Base-by-base conservation (phyloP, 1,284 basidiomycete genomes). In the Abortiporus biennis region DNA sequence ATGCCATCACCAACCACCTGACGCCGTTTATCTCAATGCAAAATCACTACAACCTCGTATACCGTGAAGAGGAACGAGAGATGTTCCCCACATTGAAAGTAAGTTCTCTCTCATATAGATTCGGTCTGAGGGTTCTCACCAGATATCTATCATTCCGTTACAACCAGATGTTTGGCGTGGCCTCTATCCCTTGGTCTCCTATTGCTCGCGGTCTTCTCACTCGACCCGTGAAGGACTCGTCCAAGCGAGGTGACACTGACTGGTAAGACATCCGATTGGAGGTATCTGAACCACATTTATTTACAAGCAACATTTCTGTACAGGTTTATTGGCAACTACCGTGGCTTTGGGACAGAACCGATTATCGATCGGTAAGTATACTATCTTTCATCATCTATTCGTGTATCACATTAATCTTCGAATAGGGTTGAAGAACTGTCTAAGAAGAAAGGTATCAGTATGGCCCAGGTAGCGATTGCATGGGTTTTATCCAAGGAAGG, bases 381-480 rank as follows among this genome's bases (percentile, higher is more conserved):
- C 11, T 22, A 5, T 4, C n/a, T 20, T 9, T 23, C 6, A 13
- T 17, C n/a, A 9, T 9, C 9, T 29, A 9, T 17, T 34, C 15
- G n/a, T 6, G 6, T 31, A 12, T 22, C n/a, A 34, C 58, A 15
- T 50, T 2, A 16, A 4, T 32, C 34, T 38, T n/a, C 4, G 25
- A 32, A n/a, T 12, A 68, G 69, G 12, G 68, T 79, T 21, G 70
- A 76, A 47, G 68, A 74, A 46, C 46, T 80, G 20, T 73, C 78
- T 6, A 70, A 69, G 49, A 73, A 74, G 53, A 62, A 57, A 38
- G 67, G 65, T 1, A 51, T 73, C 36, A 66, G 62, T 46, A 81
- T 81, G 78, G 73, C 76, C 1, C 76, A 80, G 50, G 62, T 80
- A 24, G 64, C 69, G 2, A 48, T 76, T 6, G 77, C 76, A 8